phyloP scores from a whole-genome alignment of 495 filamentous ascomycete genomes.

The Penicillium verhagenii region DNA sequence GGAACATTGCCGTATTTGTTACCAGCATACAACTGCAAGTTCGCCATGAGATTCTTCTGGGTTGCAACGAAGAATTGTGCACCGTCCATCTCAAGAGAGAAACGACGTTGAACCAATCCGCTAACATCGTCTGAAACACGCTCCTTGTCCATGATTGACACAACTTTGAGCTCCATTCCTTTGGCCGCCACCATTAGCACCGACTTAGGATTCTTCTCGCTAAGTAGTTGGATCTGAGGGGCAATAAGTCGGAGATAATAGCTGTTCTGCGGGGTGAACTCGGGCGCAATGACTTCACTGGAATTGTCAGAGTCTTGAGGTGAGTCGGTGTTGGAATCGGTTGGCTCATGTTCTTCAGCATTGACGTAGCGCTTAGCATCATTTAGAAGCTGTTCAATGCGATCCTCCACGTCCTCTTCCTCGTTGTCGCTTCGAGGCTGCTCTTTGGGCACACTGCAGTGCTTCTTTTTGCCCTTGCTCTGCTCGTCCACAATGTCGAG shows the following conservation, averaged over 20 bases:
- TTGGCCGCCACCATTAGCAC: conserved; percentile 92
- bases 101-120: conserved; percentile 90
- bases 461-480: conserved; percentile 58
- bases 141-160: conserved; percentile 97
- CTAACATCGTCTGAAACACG: conserved; percentile 89
- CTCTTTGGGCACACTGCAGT: conserved; percentile 31
- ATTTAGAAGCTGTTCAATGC: conserved; percentile 80
- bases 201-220: conserved; percentile 93
- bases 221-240: conserved; percentile 95
- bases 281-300: conserved; percentile 74
- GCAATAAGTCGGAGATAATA: conserved; percentile 94
- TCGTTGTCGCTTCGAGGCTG: conserved; percentile 42
- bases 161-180: conserved; percentile 93
- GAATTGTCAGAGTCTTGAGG: conserved; percentile 52
- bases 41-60: conserved; percentile 78
- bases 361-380: conserved; percentile 82
- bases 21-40: conserved; percentile 89
- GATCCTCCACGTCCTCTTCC: conserved; percentile 70
- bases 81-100: conserved; percentile 91
- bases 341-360: conserved; percentile 58
- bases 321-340: conserved; percentile 29
- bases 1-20: conserved; percentile 85
- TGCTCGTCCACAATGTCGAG: conserved; percentile 96
- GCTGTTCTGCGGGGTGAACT: conserved; percentile 89
- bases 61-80: conserved; percentile 97